Evolutionary conservation across 208 protist species (phyloP), one percentile per base, ranked within the genome.

Genomic region (Acanthamoeba triangularis): DNA sequence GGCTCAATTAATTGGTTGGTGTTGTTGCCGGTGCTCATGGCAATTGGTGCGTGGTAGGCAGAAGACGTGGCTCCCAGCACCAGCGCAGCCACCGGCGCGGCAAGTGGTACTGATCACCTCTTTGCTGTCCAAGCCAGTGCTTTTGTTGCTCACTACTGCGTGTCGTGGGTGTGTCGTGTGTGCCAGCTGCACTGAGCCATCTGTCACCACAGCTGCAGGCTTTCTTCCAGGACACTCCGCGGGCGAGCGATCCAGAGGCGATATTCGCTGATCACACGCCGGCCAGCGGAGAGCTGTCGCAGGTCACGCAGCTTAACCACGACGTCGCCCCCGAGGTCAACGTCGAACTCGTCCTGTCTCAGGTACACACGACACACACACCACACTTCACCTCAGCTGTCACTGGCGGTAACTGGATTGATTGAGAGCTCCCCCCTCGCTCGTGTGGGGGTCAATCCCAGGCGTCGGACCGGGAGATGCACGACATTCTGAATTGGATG

Each of bases 401-500:
- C 28, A n/a, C 30, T n/a, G n/a, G n/a, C n/a, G n/a, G n/a, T n/a
- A n/a, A n/a, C n/a, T n/a, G n/a, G n/a, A n/a, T n/a, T n/a, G n/a
- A n/a, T n/a, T n/a, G n/a, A n/a, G n/a, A n/a, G n/a, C n/a, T n/a
- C n/a, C n/a, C n/a, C n/a, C n/a, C n/a, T n/a, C 28, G 8, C 30
- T 37, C 14, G 7, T 3, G 30, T 63, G 35, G 35, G 11, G 20
- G 20, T 3, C 67, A 7, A 2, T 10, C 37, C n/a, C 10, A 91
- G 90, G 59, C 90, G 52, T 94, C 90, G 35, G 90, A 94, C 80
- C 20, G 37, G 3, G 90, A 94, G 47, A 80, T 80, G 47, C 65
- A 28, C 3, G 90, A 94, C 49, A 94, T 94, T 56, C 69, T 94
- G 41, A 80, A 94, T 33, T 94, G 90, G 90, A 94, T 94, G 90